Conservation (phyloP, 805 yeast species). For the Ogataea glucozyma region DNA sequence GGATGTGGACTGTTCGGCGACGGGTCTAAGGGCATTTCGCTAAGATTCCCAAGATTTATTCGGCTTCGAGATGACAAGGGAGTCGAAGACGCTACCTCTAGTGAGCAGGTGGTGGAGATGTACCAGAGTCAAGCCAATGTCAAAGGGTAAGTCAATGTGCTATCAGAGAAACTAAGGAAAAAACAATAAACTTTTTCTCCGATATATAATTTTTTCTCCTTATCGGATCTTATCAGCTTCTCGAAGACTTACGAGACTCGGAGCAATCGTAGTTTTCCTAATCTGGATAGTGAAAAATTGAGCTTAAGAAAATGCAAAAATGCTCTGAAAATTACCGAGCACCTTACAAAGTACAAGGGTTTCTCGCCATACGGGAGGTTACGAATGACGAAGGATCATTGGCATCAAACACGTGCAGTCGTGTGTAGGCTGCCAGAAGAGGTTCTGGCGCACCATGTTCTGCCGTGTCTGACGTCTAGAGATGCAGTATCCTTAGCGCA, state of each 20-base stretch:
- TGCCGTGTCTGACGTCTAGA: conserved; percentile 2
- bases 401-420: background rate
- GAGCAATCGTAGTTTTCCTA: too few species aligned
- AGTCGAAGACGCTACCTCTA: conserved; percentile 81
- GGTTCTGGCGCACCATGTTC: conserved; percentile 4
- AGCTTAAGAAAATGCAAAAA: background rate
- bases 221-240: conserved; percentile 1
- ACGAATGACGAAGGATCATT: background rate
- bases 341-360: background rate
- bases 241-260: too few species aligned
- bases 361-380: background rate
- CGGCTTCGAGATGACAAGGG: conserved; percentile 84
- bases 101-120: conserved; percentile 81
- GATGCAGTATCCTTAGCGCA: conserved; percentile 3
- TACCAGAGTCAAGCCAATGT: conserved; percentile 66
- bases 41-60: conserved; percentile 86
- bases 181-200: too few species aligned
- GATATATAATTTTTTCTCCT: too few species aligned
- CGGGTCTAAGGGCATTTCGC: conserved; percentile 67
- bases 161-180: too few species aligned
- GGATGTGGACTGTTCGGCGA: conserved; percentile 65
- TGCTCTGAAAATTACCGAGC: background rate
- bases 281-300: background rate
- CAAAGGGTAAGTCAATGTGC: conserved; percentile 8
- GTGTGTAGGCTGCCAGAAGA: conserved; percentile 6